Evolutionary conservation across 2,329 filamentous ascomycete genomes (phyloP).

Genomic region (Diaporthe batatas): DNA sequence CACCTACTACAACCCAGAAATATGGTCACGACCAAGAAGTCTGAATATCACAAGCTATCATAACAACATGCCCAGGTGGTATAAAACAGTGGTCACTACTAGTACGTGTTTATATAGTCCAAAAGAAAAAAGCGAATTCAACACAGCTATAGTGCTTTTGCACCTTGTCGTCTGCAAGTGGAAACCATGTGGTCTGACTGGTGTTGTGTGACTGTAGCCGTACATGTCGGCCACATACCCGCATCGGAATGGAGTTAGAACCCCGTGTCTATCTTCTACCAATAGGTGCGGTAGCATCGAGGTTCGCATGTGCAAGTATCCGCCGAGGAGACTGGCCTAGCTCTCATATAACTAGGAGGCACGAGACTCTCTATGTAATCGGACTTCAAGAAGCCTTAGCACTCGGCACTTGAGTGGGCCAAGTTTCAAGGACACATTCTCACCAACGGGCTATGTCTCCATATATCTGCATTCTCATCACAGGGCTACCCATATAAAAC

Average conservation of each 20-base stretch:
- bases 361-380: not conserved
- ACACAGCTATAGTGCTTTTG: no score
- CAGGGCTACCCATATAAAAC: not conserved
- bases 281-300: not conserved
- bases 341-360: not conserved
- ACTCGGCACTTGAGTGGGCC: not conserved
- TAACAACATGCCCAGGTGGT: no score
- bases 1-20: no score
- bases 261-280: not conserved
- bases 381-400: not conserved
- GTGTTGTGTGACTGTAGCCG: conserved; percentile 5
- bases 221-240: not conserved
- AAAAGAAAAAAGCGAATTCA: not conserved
- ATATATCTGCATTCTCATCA: not conserved
- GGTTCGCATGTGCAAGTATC: not conserved
- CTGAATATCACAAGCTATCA: no score
- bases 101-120: no score
- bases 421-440: not conserved
- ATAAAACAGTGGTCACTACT: not conserved
- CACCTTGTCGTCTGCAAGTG: not conserved
- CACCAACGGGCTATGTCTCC: not conserved
- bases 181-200: not conserved
- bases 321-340: not conserved
- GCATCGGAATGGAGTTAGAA: not conserved
- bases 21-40: no score